Evolutionary conservation across 495 filamentous ascomycete genomes (phyloP).

Genomic region (Viridothelium virens): DNA sequence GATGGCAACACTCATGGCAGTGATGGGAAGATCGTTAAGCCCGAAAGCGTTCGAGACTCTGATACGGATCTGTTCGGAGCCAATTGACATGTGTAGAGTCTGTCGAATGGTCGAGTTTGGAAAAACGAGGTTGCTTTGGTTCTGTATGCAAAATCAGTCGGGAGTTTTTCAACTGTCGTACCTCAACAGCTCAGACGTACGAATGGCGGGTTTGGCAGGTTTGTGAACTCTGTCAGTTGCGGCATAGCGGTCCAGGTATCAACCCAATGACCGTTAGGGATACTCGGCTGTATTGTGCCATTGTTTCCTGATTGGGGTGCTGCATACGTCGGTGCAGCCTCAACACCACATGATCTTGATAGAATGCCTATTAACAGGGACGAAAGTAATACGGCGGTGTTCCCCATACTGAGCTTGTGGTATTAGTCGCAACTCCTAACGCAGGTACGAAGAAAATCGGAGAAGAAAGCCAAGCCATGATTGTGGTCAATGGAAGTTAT

Average conservation of each 20-base stretch:
- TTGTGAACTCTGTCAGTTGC: slow-evolving; percentile 54
- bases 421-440: background rate
- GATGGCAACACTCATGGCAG: slow-evolving; percentile 49
- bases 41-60: slow-evolving; percentile 65
- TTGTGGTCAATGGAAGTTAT: background rate
- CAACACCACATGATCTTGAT: background rate
- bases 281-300: slow-evolving; percentile 2
- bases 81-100: slow-evolving; percentile 54
- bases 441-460: background rate
- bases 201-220: slow-evolving; percentile 53
- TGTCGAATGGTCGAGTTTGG: slow-evolving; percentile 58
- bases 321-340: background rate
- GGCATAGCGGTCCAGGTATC: slow-evolving; percentile 61
- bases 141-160: slow-evolving; percentile 26
- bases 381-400: background rate
- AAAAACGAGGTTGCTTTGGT: slow-evolving; percentile 33
- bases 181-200: slow-evolving; percentile 36
- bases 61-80: slow-evolving; percentile 49
- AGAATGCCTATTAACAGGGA: background rate
- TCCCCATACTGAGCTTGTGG: background rate
- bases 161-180: background rate
- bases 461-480: background rate
- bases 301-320: background rate
- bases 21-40: slow-evolving; percentile 51
- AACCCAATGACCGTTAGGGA: slow-evolving; percentile 49